Evolutionary conservation across 768 basidiomycete genomes (phyloP), one percentile per base, ranked within the genome.

Genomic region (Clitopilus hobsonii): DNA sequence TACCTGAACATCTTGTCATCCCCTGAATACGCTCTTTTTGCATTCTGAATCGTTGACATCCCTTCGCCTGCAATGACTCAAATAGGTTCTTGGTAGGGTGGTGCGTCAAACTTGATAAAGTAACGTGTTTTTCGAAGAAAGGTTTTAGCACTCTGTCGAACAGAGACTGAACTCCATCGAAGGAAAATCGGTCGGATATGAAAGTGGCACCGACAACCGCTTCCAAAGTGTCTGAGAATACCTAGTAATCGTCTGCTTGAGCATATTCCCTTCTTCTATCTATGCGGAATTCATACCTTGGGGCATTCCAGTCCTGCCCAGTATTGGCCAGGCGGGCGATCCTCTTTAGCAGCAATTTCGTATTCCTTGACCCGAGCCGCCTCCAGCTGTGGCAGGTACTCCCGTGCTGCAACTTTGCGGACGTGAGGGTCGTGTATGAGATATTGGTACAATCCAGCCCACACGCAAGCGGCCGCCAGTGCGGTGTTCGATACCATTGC

Each of bases 401-500:
- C 65, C 14, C 74, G 69, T 49, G 93, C 84, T 47, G 71, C 70
- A 8, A 63, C 67, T 16, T 73, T 74, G 8, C 90, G 68, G 11
- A 76, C 70, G 38, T 76, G 71, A 3, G 85, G 84, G 52, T 83
- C 82, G 51, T 81, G 76, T 48, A 80, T 71, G 24, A 93, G 69
- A 67, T 86, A 71, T 38, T 83, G 69, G 55, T 89, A 73, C 53
- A 94, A 70, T 28, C 86, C 86, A 52, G 80, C 79, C 59, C 77
- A 78, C 16, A 93, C 83, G 60, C 88, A 91, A 55, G 93, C 67
- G 1, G 91, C 87, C 32, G 86, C 89, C 38, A 94, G 73, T 16
- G 86, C 76, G 26, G 83, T 79, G 66, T 93, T 93, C 3, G 89
- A 90, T 24, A 94, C 90, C 90, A 94, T 93, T 6, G 88, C 87